phyloP scores from a whole-genome alignment of 2,329 filamentous ascomycete genomes.

The Aspergillus spinulosporus region DNA sequence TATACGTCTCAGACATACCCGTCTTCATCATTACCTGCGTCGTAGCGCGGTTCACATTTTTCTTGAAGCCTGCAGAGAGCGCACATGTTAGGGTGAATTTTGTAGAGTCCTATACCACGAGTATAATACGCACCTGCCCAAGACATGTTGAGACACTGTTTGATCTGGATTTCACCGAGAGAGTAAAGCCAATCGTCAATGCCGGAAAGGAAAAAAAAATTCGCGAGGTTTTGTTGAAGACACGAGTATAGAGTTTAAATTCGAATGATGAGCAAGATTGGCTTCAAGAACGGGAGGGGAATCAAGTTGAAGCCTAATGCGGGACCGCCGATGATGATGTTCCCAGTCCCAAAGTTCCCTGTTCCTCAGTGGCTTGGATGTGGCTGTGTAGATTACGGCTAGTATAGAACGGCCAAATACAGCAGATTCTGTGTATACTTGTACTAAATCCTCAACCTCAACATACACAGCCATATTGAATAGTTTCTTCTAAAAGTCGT shows the following conservation, averaged over 20 bases:
- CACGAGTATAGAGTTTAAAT: background rate
- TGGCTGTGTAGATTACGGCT: conserved; percentile 15
- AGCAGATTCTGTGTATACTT: background rate
- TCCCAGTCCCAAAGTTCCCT: background rate
- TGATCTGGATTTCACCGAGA: background rate
- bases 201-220: background rate
- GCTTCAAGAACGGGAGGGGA: conserved; percentile 5
- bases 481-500: too few relatives aligned
- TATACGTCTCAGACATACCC: conserved; percentile 52
- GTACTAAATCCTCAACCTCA: background rate
- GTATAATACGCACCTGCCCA: conserved; percentile 61
- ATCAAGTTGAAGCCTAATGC: conserved; percentile 19
- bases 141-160: conserved; percentile 59
- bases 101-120: background rate
- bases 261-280: conserved; percentile 2
- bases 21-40: conserved; percentile 99
- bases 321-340: conserved; percentile 17
- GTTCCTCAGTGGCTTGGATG: conserved; percentile 14
- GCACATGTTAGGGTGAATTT: conserved; percentile 8
- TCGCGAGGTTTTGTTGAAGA: background rate
- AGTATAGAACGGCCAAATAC: conserved; percentile 11
- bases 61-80: conserved; percentile 70
- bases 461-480: background rate
- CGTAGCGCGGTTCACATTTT: conserved; percentile 97
- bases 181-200: background rate